Conservation (phyloP, 495 filamentous ascomycete genomes). For the Pseudoneurospora amorphoporcata region DNA sequence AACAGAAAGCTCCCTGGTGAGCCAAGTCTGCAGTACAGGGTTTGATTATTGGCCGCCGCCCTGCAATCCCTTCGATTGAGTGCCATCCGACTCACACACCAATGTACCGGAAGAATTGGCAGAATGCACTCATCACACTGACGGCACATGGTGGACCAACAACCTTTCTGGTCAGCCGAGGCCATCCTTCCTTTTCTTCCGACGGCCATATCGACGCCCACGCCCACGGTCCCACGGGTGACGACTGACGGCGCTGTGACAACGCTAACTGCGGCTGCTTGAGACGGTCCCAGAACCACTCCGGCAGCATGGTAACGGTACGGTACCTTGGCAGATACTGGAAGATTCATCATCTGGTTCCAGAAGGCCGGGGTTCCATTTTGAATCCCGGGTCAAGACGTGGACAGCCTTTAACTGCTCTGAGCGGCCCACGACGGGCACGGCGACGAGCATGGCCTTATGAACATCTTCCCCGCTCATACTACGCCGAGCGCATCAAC, state of each 20-base stretch:
- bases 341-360: not conserved
- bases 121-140: not conserved
- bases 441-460: not conserved
- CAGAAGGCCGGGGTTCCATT: not conserved
- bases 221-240: not conserved
- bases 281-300: not conserved
- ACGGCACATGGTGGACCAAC: not conserved
- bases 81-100: not conserved
- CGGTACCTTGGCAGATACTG: not conserved
- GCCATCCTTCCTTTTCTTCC: not conserved
- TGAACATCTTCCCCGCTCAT: not conserved
- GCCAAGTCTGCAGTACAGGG: not conserved
- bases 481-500: not conserved
- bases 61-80: not conserved
- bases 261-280: not conserved
- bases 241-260: not conserved
- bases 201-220: not conserved
- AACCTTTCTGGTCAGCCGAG: not conserved
- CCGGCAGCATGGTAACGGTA: not conserved
- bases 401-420: not conserved
- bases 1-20: not conserved
- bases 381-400: not conserved
- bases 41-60: not conserved
- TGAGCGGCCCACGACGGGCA: not conserved
- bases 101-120: not conserved